These are phyloP conservation scores for Camellia sinensis DNA, from an alignment of 148 eudicot genomes.

Conservation along the genomic window DNA sequence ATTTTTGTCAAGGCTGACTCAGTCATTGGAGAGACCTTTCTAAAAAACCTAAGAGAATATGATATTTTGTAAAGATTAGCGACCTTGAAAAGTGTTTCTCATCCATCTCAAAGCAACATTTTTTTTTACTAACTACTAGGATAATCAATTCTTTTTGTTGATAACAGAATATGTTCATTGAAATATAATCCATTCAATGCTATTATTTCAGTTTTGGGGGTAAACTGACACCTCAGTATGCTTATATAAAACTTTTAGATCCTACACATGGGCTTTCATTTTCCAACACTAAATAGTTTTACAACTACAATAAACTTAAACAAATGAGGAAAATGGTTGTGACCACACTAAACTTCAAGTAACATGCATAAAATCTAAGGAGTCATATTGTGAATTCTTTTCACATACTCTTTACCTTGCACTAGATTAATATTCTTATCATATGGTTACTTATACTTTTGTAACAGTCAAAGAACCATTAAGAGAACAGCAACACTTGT, in stretches of 20 bases:
- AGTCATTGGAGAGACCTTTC: slow-evolving; percentile 62
- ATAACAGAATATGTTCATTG: not conserved
- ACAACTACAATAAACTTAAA: not conserved
- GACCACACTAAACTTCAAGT: not conserved
- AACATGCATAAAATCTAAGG: not conserved
- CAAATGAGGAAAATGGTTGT: not conserved
- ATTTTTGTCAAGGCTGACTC: slow-evolving; percentile 80
- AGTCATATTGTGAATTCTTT: not conserved
- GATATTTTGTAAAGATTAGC: slow-evolving; percentile 32
- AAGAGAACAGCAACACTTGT: not conserved
- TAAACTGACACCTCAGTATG: not conserved
- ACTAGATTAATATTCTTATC: not conserved
- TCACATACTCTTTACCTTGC: not conserved
- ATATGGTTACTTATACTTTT: not conserved
- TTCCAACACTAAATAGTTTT: not conserved
- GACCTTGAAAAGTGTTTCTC: not conserved
- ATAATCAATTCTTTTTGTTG: not conserved
- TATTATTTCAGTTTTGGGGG: not conserved
- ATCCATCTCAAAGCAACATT: not conserved
- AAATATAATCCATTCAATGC: not conserved
- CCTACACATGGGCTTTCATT: not conserved
- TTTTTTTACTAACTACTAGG: not conserved
- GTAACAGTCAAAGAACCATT: not conserved
- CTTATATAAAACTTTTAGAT: not conserved
- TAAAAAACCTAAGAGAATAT: slow-evolving; percentile 51